phyloP scores from a whole-genome alignment of 805 yeast genomes.

The Hanseniaspora mollemarum region DNA sequence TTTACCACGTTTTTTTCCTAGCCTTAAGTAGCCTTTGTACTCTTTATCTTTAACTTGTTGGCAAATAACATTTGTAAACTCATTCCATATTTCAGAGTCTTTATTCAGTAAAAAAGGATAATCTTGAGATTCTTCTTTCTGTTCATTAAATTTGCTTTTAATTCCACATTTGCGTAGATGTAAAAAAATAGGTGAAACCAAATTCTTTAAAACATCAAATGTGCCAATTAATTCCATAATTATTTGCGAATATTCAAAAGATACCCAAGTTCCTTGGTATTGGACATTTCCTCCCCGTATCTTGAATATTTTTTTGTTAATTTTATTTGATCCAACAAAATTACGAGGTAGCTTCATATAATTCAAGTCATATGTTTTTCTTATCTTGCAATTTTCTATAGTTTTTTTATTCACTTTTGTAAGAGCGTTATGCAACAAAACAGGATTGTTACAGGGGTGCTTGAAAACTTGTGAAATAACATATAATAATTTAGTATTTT shows the following conservation, averaged over 20 bases:
- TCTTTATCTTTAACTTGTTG: background rate
- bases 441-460: background rate
- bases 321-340: background rate
- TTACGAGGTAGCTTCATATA: conserved; percentile 21
- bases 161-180: background rate
- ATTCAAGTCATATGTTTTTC: conserved; percentile 20
- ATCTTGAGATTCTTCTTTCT: background rate
- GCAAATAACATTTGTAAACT: background rate
- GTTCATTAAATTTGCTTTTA: background rate
- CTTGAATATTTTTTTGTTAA: conserved; percentile 36
- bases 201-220: conserved; percentile 24
- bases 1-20: conserved; percentile 10
- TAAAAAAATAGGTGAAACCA: background rate
- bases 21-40: background rate
- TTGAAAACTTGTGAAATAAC: background rate
- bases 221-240: conserved; percentile 46
- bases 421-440: conserved; percentile 50
- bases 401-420: conserved; percentile 38
- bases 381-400: conserved; percentile 4
- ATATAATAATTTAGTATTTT: background rate
- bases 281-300: conserved; percentile 84
- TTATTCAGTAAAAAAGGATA: background rate
- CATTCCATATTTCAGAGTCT: background rate
- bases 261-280: conserved; percentile 92
- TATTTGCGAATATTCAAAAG: conserved; percentile 52